Evolutionary conservation across 73 alveolate species (phyloP).

Genomic region (Paramecium caudatum): DNA sequence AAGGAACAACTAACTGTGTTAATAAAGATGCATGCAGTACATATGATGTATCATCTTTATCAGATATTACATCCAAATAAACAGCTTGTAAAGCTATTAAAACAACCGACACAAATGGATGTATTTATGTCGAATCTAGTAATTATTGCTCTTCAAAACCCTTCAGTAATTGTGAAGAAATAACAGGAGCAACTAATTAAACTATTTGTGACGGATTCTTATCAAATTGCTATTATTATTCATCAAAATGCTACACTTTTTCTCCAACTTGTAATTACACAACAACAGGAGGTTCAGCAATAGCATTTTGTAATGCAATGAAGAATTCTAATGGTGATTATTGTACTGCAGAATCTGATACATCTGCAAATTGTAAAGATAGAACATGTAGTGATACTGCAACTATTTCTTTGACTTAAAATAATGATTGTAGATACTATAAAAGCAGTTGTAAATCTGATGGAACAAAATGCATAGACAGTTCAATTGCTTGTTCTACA

Average conservation of each 20-base stretch:
- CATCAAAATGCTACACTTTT: not conserved
- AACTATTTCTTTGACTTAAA: not conserved
- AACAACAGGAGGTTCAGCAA: not conserved
- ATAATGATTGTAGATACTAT: not conserved
- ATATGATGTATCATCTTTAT: too few relatives aligned
- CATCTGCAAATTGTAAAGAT: not conserved
- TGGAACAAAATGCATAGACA: slow-evolving; percentile 22
- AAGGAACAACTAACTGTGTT: not conserved
- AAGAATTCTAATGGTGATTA: not conserved
- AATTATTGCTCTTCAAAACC: too few relatives aligned
- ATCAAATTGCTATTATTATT: not conserved
- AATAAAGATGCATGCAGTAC: not conserved
- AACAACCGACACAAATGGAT: too few relatives aligned
- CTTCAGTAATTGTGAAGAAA: not conserved
- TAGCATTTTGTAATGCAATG: not conserved
- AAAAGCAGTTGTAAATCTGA: not conserved
- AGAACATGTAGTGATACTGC: not conserved
- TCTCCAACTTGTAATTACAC: not conserved
- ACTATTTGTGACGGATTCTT: not conserved
- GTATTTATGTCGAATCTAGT: too few relatives aligned
- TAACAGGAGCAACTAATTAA: slow-evolving; percentile 47
- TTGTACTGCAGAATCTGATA: not conserved
- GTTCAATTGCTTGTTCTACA: not conserved
- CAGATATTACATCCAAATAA: too few relatives aligned
- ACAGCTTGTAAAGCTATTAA: too few relatives aligned